Evolutionary conservation across 441 rosid genomes (phyloP).

Genomic region (Erodium chrysanthum): DNA sequence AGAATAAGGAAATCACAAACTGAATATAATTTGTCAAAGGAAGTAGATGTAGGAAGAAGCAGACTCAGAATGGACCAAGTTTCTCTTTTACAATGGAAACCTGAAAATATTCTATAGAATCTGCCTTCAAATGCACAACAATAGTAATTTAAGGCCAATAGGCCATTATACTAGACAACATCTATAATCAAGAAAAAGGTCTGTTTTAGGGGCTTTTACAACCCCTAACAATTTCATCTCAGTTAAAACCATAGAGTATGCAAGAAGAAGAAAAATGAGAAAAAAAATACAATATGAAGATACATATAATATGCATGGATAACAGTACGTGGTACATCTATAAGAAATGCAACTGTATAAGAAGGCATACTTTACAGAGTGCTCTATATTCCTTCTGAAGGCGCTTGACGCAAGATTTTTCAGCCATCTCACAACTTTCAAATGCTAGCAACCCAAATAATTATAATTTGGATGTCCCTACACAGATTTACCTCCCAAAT

Average conservation of each 20-base stretch:
- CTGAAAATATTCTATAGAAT: neutral
- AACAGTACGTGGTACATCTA: neutral
- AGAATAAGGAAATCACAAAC: neutral
- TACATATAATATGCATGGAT: neutral
- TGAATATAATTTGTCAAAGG: too few species aligned
- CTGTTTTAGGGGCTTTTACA: neutral
- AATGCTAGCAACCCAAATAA: constrained; percentile 10
- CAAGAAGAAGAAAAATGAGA: neutral
- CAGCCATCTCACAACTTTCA: constrained; percentile 52
- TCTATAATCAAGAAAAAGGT: neutral
- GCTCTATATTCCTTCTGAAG: constrained; percentile 95
- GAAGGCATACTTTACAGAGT: constrained; percentile 61
- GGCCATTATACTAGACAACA: neutral
- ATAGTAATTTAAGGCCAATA: neutral
- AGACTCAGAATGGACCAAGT: too few species aligned
- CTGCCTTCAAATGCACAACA: neutral
- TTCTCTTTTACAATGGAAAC: neutral
- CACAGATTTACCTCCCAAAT: constrained; percentile 11
- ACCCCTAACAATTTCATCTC: neutral
- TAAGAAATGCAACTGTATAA: constrained; percentile 1
- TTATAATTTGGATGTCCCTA: constrained; percentile 10
- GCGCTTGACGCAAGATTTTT: constrained; percentile 75
- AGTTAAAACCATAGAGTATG: neutral
- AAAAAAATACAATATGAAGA: neutral
- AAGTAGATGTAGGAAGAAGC: too few species aligned